These are phyloP conservation scores for Fusarium albosuccineum DNA, from an alignment of 2,329 filamentous ascomycete species.

Conservation along the genomic window DNA sequence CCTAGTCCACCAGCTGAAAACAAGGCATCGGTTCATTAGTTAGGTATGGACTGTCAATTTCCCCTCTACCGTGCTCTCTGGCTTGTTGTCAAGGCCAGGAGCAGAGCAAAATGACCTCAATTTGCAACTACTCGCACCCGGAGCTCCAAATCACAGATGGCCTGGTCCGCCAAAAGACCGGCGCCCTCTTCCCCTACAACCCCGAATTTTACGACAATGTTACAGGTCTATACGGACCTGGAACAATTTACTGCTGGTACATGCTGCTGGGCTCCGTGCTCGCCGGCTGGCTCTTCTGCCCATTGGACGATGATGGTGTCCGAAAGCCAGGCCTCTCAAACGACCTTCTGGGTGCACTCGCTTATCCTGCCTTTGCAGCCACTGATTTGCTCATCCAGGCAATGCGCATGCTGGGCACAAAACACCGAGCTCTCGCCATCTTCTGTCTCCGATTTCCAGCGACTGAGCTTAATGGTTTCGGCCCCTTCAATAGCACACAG, in stretches of 20 bases:
- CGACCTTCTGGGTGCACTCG: conserved; percentile 16
- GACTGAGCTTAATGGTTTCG: neutral
- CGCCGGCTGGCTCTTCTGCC: neutral
- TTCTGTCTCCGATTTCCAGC: conserved; percentile 1
- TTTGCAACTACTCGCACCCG: conserved; percentile 26
- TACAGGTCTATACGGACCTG: conserved; percentile 16
- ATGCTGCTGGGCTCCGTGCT: conserved; percentile 20
- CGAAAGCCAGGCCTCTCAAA: conserved; percentile 12
- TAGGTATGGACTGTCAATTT: neutral
- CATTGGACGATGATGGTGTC: neutral
- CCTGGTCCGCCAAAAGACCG: neutral
- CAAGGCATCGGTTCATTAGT: neutral
- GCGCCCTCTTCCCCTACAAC: conserved; percentile 15
- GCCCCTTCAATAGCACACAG: neutral
- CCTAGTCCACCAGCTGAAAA: too few relatives aligned
- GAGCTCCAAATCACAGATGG: conserved; percentile 15
- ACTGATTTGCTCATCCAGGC: conserved; percentile 15
- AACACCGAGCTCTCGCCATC: conserved; percentile 14
- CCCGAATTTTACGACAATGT: conserved; percentile 20
- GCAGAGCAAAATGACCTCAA: conserved; percentile 1
- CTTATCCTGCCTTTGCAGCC: conserved; percentile 17
- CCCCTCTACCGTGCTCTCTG: too few relatives aligned
- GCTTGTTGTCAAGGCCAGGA: too few relatives aligned
- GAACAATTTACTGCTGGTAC: conserved; percentile 25
- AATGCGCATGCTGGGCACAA: neutral